Conservation (phyloP, 805 yeast species). For the Hanseniaspora mollemarum region DNA sequence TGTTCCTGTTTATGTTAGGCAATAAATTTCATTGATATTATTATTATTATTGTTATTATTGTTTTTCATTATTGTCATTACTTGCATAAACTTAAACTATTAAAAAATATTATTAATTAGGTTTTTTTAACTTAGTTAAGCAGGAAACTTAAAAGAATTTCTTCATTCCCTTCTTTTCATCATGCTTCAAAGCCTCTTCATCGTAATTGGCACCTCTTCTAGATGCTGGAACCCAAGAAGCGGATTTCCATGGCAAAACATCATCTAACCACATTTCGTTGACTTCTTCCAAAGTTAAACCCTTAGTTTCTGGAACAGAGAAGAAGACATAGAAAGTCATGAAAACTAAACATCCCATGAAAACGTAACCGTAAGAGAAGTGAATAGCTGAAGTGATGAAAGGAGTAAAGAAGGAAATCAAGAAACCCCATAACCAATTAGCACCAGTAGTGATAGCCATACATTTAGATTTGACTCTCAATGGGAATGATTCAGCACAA, state of each 20-base stretch:
- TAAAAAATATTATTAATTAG: background rate
- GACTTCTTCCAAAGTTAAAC: constrained; percentile 72
- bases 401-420: constrained; percentile 67
- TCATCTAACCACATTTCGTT: constrained; percentile 47
- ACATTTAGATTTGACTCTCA: constrained; percentile 50
- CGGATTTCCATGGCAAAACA: constrained; percentile 39
- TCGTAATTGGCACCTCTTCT: constrained; percentile 28
- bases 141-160: constrained; percentile 17
- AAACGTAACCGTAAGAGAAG: constrained; percentile 60
- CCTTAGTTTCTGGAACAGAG: constrained; percentile 68
- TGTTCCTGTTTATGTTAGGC: too few species aligned
- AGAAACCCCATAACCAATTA: constrained; percentile 55
- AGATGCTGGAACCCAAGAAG: constrained; percentile 43
- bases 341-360: constrained; percentile 49
- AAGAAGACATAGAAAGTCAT: constrained; percentile 58
- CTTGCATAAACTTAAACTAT: too few species aligned
- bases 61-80: background rate
- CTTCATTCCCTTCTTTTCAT: constrained; percentile 27
- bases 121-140: background rate
- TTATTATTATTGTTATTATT: background rate
- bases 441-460: constrained; percentile 47
- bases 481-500: constrained; percentile 55
- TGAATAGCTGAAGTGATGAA: constrained; percentile 54
- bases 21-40: too few species aligned
- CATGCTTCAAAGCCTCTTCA: constrained; percentile 24